Base-by-base conservation (phyloP, 495 filamentous ascomycete genomes). In the Penicillium alfredii region DNA sequence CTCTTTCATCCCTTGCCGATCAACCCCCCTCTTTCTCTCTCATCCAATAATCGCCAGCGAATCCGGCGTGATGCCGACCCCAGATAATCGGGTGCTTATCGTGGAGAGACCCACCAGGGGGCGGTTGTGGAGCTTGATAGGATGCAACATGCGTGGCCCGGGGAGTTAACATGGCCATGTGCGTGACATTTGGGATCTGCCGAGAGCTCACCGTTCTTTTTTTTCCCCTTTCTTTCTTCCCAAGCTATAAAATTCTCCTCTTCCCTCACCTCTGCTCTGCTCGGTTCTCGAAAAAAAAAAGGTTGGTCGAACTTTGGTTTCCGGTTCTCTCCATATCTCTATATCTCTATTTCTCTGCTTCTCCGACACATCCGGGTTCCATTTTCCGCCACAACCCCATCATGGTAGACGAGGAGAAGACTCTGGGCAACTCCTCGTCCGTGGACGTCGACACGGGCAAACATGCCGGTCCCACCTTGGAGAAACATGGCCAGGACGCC, bases 401-500 rank as follows among this genome's bases (percentile, higher is more conserved):
- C 9, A 62, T 61, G 60, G 25, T 43, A 1, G 53, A 51, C 0
- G 50, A 45, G 20, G 42, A 50, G 4, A 53, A 61, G 38, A 30
- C 28, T 7, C 6, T 31, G 23, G 40, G 40, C n/a, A 16, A 37
- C 10, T 38, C 42, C 18, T 40, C 55, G 9, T 43, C 40, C 4
- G 45, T 56, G 13, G 64, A 63, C 21, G 36, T 59, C 8, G 57
- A 58, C 33, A 47, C 46, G 2, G 26, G 15, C 4, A 52, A 50
- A 27, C 35, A 51, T 28, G 29, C 54, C 26, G 60, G 65, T 21
- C 59, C 57, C 1, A 62, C 56, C 1, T 46, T 77, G 7, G 47
- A 71, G 32, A 66, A 72, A 39, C 74, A 77, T 51, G 57, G 69
- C 0, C 67, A 77, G 29, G 72, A 78, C 66, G 76, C 71, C 14